Base-by-base conservation (phyloP, 768 basidiomycete species). In the Grammothele lineata region DNA sequence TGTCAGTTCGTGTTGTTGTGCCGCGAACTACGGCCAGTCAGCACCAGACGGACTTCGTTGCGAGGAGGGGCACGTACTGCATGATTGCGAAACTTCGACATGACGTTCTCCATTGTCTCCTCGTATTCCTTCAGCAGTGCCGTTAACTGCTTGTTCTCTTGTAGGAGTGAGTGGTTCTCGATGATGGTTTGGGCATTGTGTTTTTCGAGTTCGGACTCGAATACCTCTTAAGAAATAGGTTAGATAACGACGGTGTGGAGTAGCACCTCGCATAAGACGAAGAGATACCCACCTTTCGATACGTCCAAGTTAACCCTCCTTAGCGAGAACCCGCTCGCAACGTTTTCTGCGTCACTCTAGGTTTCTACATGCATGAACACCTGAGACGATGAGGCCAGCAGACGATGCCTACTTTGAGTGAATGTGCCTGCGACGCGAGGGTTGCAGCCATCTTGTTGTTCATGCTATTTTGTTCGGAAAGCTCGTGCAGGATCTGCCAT, bases 91-190 rank as follows among this genome's bases (percentile, higher is more conserved):
- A 98, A 97, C 68, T 97, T 97, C 42, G 82, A 70, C 96, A 99
- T 98, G 62, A 98, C 89, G 23, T 84, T 93, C 58, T 97, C 94
- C 73, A 99, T 77, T 3, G 94, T 96, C 44, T 74, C 73, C 64
- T 98, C 94, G 62, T 98, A 95, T 65, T 99, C 96, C 61, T 93
- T 94, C 47, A 98, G 72, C 22, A 99, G 73, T 22, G 80, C 57
- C 55, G 85, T 85, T 24, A 98, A 76, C 61, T 98, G 95, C 64
- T 90, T 93, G 72, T 99, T 98, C 68, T 99, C 96, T 52, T 97
- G 86, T 40, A 89, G 71, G 1, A 99, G 70, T 0, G 83, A 78
- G 60, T 96, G 94, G 63, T 98, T 98, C 66, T 99, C 96, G 47
- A 95, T 83, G 37, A 97, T 80, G 34, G 92, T 79, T 54, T 88